phyloP scores from a whole-genome alignment of 2,329 filamentous ascomycete genomes.

The Elsinoe necatrix region DNA sequence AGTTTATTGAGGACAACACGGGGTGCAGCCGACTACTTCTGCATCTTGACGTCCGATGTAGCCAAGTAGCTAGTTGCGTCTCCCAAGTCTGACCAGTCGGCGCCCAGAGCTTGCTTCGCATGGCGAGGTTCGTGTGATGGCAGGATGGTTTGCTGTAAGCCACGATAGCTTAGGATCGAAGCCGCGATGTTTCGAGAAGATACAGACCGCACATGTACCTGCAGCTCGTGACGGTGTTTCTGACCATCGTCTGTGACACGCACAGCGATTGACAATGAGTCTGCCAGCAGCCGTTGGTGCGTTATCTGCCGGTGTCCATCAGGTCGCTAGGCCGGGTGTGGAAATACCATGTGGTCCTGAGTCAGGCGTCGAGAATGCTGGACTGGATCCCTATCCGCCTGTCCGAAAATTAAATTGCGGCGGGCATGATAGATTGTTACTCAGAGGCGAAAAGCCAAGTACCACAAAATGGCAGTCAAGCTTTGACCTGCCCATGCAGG shows the following conservation, averaged over 20 bases:
- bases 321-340: neutral
- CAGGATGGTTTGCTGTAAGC: neutral
- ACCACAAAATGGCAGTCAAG: conserved; percentile 4
- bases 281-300: neutral
- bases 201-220: neutral
- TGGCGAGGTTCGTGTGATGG: neutral
- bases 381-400: conserved; percentile 3
- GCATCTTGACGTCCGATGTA: conserved; percentile 1
- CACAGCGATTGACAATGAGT: neutral
- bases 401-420: conserved; percentile 7
- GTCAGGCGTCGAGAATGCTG: neutral
- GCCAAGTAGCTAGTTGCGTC: neutral
- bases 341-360: neutral
- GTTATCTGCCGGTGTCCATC: neutral
- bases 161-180: neutral
- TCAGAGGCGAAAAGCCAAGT: neutral
- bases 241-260: conserved; percentile 2
- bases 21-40: neutral
- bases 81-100: neutral
- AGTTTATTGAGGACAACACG: neutral
- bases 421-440: neutral
- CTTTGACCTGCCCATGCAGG: conserved; percentile 12
- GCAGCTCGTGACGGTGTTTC: conserved; percentile 3
- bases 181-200: conserved; percentile 6
- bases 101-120: neutral